Conservation (phyloP, 2,329 filamentous ascomycete genomes). For the Coleophoma cylindrospora region DNA sequence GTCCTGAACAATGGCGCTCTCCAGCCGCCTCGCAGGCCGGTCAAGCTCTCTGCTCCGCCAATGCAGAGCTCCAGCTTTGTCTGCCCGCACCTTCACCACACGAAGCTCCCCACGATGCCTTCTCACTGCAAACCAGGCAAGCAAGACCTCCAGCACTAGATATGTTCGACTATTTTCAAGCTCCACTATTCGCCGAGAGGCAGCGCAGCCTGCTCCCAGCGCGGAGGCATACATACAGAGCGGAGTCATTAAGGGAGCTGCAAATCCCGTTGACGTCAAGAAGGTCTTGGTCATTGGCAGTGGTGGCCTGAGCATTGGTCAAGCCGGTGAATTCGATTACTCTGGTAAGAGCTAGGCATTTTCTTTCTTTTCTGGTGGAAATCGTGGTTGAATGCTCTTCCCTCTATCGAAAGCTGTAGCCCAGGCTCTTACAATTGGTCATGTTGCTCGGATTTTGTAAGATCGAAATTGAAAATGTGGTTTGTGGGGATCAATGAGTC, state of each 20-base stretch:
- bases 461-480: too few relatives aligned
- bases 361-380: too few relatives aligned
- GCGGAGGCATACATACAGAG: constrained; percentile 85
- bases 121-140: constrained; percentile 14
- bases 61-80: constrained; percentile 15
- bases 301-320: constrained; percentile 92
- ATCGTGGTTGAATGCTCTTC: too few relatives aligned
- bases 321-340: constrained; percentile 98
- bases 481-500: too few relatives aligned
- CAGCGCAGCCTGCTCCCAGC: constrained; percentile 66
- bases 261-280: constrained; percentile 81
- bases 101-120: constrained; percentile 18
- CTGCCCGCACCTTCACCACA: constrained; percentile 22
- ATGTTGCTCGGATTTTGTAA: too few relatives aligned
- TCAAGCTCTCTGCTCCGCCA: constrained; percentile 26
- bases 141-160: constrained; percentile 17
- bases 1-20: constrained; percentile 25
- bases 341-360: constrained; percentile 57
- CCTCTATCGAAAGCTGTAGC: too few relatives aligned
- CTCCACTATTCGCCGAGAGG: constrained; percentile 16
- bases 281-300: constrained; percentile 96
- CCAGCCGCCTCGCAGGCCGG: constrained; percentile 22
- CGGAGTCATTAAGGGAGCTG: constrained; percentile 73
- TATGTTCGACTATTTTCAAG: constrained; percentile 25
- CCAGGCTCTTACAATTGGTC: too few relatives aligned